Base-by-base conservation (phyloP, 768 basidiomycete genomes). In the Termitomyces bulborhizus region DNA sequence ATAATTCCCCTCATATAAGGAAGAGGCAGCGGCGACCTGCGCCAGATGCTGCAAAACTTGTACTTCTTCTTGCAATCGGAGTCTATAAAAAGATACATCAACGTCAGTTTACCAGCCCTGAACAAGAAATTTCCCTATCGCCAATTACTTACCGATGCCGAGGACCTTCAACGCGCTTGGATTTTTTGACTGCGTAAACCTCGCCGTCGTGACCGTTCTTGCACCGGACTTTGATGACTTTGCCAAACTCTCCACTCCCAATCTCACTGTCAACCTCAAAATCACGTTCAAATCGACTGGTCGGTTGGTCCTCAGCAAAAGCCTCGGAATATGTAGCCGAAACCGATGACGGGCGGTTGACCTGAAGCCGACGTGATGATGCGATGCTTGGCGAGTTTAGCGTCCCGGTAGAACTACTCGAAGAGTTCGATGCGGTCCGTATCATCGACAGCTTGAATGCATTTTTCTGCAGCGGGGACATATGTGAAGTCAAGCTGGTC, bases 191-290 rank as follows among this genome's bases (percentile, higher is more conserved):
- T 9, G 96, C 96, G 68, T 80, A 95, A 34, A 91, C 70, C 46
- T 73, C 71, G 36, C 68, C 64, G 37, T 80, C 73, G 57, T 77
- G 71, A 57, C 72, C 75, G 40, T 78, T 76, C 72, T 93, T 91
- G 66, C 76, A 74, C 53, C 79, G 81, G 42, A 87, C 91, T 71
- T 89, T 91, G 72, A 93, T 88, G 18, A 93, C 96, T 64, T 88
- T 88, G 26, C 94, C 94, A 70, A 98, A 98, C 66, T 93, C 92
- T 13, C 96, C 96, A 50, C 85, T 86, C 5, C 96, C 96, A 11
- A 98, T 76, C 63, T 86, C 82, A 54, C 89, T 88, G 41, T 93
- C 72, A 62, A 90, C 83, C 8, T 83, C 75, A 66, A 94, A 98
- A 43, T 91, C 84, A 57, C 79, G 83, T 65, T 90, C 88, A 57